Conservation (phyloP, 257 asterid species). For the Przewalskia tangutica region DNA sequence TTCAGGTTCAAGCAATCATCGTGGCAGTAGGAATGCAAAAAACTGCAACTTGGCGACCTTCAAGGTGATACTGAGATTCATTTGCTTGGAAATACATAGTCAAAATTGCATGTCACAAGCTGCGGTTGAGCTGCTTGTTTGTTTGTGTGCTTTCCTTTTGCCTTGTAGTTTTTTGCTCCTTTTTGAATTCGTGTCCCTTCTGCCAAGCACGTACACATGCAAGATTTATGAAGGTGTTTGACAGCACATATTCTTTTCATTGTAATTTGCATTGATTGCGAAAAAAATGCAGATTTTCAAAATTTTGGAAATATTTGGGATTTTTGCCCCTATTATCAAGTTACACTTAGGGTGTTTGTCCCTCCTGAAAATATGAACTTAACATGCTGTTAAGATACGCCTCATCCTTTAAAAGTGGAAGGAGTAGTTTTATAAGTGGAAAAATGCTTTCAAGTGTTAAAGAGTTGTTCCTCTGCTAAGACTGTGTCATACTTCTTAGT, state of each 20-base stretch:
- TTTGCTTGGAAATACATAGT: neutral
- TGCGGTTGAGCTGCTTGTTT: neutral
- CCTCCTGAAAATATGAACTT: neutral
- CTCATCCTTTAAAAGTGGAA: neutral
- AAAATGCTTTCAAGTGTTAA: neutral
- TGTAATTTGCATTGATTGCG: neutral
- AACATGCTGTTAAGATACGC: neutral
- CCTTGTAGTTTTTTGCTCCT: neutral
- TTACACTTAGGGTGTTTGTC: neutral
- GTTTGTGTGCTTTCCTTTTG: neutral
- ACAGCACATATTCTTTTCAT: neutral
- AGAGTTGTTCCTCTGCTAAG: neutral
- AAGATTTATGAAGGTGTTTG: neutral
- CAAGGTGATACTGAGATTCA: neutral
- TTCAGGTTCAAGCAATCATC: conserved; percentile 67
- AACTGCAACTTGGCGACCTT: neutral
- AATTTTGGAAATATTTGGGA: neutral
- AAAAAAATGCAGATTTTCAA: neutral
- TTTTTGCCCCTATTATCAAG: neutral
- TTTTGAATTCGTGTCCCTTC: neutral
- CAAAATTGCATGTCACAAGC: neutral
- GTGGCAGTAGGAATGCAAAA: conserved; percentile 28
- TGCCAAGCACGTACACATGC: neutral
- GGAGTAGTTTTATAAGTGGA: neutral
- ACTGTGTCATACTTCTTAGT: neutral